Base-by-base conservation (phyloP, 169 alveolate species). In the Condylostoma magnum region DNA sequence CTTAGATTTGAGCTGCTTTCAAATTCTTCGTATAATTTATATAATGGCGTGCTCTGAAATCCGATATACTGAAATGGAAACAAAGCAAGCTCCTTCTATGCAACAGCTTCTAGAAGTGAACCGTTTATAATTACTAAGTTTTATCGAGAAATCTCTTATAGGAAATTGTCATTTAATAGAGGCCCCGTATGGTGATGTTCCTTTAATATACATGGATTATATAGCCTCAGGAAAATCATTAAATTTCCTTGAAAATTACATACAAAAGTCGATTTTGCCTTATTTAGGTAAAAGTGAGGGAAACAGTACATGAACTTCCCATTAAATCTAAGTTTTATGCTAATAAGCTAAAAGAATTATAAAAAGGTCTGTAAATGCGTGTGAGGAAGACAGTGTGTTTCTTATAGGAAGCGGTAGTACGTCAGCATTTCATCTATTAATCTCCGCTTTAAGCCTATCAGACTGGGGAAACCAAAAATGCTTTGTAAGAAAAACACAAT, bases 211-310 rank as follows among this genome's bases (percentile, higher is more conserved):
- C 63, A 79, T 90, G 4, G 98, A 94, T 73, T 89, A 88, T 76
- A 92, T 96, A 8, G 98, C 98, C 1, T 83, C 95, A 5, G 97
- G 96, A 0, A 74, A 95, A 30, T 80, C 95, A 30, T 71, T 90
- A 22, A 44, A 52, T 37, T 86, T 84, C 70, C 84, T 94, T 47
- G 98, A 94, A 72, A 90, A 89, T 44, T 90, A 86, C 48, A 82
- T 94, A 10, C 67, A 76, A 15, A 34, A 68, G 30, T 78, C 84
- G 66, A 85, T 94, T 10, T 53, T 85, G 56, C 96, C 96, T 10
- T 77, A 80, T 69, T 90, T 89, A 66, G 96, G 96, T n/a, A 94
- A 94, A 69, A 87, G 95, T 56, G 97, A 94, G 66, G 82, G 95
- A 12, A 70, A 79, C 30, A 84, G 93, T 41, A 87, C 95, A 0